phyloP scores from a whole-genome alignment of 1,139 yeast species.

The Suhomyces ambrosiae region DNA sequence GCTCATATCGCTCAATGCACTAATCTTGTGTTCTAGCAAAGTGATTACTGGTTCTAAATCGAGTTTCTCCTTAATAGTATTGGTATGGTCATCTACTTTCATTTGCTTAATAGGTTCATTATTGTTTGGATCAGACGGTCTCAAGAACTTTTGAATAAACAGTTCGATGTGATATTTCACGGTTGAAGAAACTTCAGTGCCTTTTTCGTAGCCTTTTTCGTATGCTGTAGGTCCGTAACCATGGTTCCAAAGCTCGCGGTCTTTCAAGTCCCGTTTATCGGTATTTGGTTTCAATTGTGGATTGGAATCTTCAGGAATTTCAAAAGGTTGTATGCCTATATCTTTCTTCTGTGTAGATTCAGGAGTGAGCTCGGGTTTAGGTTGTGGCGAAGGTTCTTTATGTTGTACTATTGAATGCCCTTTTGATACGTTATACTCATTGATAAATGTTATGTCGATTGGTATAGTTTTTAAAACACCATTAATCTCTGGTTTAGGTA shows the following conservation, averaged over 20 bases:
- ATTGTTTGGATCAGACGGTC: slow-evolving; percentile 1
- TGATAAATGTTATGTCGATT: slow-evolving; percentile 36
- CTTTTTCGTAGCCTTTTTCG: slow-evolving; percentile 39
- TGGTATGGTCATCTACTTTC: slow-evolving; percentile 35
- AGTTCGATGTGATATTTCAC: slow-evolving; percentile 25
- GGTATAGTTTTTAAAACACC: slow-evolving; percentile 25
- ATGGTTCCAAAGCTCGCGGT: slow-evolving; percentile 21
- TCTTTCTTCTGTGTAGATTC: slow-evolving; percentile 1
- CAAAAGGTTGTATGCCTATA: slow-evolving; percentile 35
- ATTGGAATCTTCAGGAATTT: slow-evolving; percentile 21
- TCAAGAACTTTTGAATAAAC: slow-evolving; percentile 9
- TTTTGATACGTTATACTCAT: slow-evolving; percentile 16
- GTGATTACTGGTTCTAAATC: slow-evolving; percentile 39
- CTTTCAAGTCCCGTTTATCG: slow-evolving; percentile 5
- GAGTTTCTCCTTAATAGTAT: slow-evolving; percentile 36
- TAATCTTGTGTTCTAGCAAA: slow-evolving; percentile 31
- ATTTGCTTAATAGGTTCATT: background rate
- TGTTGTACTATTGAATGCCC: slow-evolving; percentile 1
- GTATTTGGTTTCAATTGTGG: no score
- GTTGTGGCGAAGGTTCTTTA: background rate
- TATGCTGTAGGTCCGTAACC: slow-evolving; percentile 36
- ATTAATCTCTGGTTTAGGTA: slow-evolving; percentile 23
- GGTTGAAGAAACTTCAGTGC: slow-evolving; percentile 30
- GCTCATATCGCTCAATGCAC: slow-evolving; percentile 32
- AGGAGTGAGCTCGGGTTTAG: background rate